Percentiles rank a stretch among this genome's conserved stretches.
These are phyloP conservation scores for Neonectria ditissima DNA, from an alignment of 2,329 filamentous ascomycete genomes.

Conservation along the genomic window DNA sequence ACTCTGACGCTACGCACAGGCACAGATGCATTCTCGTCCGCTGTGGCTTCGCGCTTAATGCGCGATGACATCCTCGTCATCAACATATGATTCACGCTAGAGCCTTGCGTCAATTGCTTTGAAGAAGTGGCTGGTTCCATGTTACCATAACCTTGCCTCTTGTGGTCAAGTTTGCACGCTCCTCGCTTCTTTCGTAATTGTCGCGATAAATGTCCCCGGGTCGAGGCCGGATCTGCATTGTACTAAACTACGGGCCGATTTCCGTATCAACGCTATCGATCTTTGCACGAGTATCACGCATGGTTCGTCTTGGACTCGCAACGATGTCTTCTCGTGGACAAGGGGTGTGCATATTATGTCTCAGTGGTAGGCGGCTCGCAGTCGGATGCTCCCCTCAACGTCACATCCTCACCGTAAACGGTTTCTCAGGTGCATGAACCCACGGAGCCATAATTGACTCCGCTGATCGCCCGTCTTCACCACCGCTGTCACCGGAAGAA, in stretches of 20 bases:
- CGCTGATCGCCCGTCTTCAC: constrained; percentile 22
- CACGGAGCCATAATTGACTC: constrained; percentile 4
- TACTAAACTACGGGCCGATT: background rate
- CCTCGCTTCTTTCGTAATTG: background rate
- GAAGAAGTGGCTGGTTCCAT: background rate
- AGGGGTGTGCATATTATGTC: constrained; percentile 19
- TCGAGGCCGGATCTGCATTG: constrained; percentile 1
- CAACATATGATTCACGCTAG: background rate
- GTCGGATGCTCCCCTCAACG: background rate
- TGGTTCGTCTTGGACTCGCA: background rate
- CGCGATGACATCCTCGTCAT: background rate
- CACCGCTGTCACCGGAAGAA: constrained; percentile 25
- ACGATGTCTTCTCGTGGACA: background rate
- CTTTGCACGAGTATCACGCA: background rate
- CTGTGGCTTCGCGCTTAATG: background rate
- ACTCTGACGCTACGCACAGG: background rate
- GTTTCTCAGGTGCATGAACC: constrained; percentile 28
- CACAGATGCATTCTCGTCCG: background rate
- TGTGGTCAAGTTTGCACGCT: background rate
- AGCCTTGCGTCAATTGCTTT: background rate
- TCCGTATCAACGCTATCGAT: background rate
- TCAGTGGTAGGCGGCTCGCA: constrained; percentile 6
- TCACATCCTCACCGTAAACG: constrained; percentile 9
- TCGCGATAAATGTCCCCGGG: background rate
- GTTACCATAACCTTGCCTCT: background rate